phyloP scores from a whole-genome alignment of 768 basidiomycete genomes.

The Trametes coccinea region DNA sequence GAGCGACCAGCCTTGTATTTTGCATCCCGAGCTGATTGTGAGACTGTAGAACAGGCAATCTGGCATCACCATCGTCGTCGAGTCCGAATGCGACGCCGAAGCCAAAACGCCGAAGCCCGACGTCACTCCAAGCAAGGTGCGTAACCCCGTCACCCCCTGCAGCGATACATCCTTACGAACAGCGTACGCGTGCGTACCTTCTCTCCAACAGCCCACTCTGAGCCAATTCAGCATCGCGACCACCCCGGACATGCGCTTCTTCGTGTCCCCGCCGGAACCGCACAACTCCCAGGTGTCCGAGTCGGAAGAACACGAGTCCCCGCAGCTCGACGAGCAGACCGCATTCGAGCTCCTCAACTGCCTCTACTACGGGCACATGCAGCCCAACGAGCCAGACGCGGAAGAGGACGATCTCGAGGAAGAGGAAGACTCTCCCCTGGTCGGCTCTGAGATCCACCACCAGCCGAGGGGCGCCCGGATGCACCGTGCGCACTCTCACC shows the following conservation, averaged over 20 bases:
- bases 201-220: neutral
- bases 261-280: neutral
- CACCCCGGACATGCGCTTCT: neutral
- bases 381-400: neutral
- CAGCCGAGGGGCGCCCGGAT: too few species aligned
- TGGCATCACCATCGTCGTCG: neutral
- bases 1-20: too few species aligned
- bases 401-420: neutral
- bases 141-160: neutral
- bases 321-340: conserved; percentile 1
- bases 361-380: conserved; percentile 5
- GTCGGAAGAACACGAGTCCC: neutral
- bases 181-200: neutral
- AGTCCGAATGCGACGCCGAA: neutral
- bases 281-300: neutral
- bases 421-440: neutral
- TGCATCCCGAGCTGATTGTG: neutral
- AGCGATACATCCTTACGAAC: too few species aligned
- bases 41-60: neutral
- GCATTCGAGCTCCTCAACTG: neutral
- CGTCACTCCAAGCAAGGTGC: neutral
- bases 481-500: too few species aligned
- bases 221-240: neutral
- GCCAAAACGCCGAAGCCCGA: neutral
- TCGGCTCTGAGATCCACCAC: neutral